Evolutionary conservation across 805 yeast genomes (phyloP).

Genomic region (Candida takata): DNA sequence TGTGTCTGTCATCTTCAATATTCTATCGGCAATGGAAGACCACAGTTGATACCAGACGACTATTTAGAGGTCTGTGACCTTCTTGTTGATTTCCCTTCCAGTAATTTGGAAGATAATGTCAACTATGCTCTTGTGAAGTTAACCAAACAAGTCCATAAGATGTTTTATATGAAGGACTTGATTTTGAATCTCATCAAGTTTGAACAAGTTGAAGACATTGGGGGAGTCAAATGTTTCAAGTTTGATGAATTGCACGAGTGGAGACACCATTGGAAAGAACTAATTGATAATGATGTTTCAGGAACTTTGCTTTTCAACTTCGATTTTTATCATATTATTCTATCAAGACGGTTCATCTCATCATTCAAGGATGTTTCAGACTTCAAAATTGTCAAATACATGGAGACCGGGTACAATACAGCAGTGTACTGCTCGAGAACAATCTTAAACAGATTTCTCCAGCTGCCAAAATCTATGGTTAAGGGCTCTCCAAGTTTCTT

Average conservation of each 20-base stretch:
- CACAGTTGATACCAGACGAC: slow-evolving; percentile 33
- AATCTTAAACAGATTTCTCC: slow-evolving; percentile 36
- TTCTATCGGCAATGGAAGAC: slow-evolving; percentile 43
- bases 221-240: slow-evolving; percentile 12
- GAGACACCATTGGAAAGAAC: slow-evolving; percentile 37
- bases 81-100: slow-evolving; percentile 40
- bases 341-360: slow-evolving; percentile 32
- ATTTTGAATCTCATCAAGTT: slow-evolving; percentile 17
- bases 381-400: slow-evolving; percentile 20
- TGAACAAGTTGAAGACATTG: slow-evolving; percentile 14
- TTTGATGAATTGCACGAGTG: slow-evolving; percentile 30
- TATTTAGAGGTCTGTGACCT: slow-evolving; percentile 35
- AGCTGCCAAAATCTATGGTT: slow-evolving; percentile 38
- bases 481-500: slow-evolving; percentile 51
- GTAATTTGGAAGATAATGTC: slow-evolving; percentile 47
- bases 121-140: slow-evolving; percentile 44
- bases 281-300: slow-evolving; percentile 41
- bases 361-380: slow-evolving; percentile 21
- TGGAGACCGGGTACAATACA: slow-evolving; percentile 30
- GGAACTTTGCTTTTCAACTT: slow-evolving; percentile 41
- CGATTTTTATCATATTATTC: slow-evolving; percentile 40
- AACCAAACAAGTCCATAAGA: slow-evolving; percentile 21
- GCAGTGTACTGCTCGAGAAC: slow-evolving; percentile 40
- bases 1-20: slow-evolving; percentile 45
- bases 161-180: slow-evolving; percentile 21